A percentile compares a stretch with the other conserved stretches of the same genome.
phyloP scores from a whole-genome alignment of 352 stramenopile genomes.

The Pseudoperonospora humuli region DNA sequence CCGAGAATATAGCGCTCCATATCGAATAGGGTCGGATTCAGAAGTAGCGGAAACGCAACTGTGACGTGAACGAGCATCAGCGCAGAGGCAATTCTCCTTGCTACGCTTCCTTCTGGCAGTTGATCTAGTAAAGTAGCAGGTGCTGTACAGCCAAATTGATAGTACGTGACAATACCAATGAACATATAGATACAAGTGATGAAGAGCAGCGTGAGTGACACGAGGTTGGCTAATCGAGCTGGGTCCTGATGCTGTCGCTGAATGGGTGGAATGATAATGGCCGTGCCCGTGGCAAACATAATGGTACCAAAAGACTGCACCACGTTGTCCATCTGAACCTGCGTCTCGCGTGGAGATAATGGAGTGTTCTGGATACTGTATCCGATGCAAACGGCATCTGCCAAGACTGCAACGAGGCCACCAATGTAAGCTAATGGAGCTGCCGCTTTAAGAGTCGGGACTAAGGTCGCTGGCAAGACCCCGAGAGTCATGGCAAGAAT shows the following conservation, averaged over 20 bases:
- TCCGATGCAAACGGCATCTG: conserved; percentile 42
- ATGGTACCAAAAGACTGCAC: conserved; percentile 59
- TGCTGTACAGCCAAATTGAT: conserved; percentile 60
- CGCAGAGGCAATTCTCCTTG: conserved; percentile 24
- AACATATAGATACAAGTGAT: conserved; percentile 70
- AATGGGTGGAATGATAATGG: conserved; percentile 58
- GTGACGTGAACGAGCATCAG: conserved; percentile 58
- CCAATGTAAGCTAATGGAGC: conserved; percentile 42
- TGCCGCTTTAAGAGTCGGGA: conserved; percentile 28
- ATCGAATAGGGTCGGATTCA: conserved; percentile 59
- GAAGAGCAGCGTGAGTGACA: conserved; percentile 58
- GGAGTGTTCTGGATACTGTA: conserved; percentile 37
- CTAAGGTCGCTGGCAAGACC: conserved; percentile 52
- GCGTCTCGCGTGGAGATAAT: conserved; percentile 40
- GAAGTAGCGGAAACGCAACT: conserved; percentile 58
- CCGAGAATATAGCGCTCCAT: conserved; percentile 45
- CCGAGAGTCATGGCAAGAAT: conserved; percentile 47
- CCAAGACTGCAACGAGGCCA: conserved; percentile 36
- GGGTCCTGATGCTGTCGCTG: conserved; percentile 50
- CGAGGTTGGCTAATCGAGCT: conserved; percentile 31
- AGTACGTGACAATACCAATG: conserved; percentile 59
- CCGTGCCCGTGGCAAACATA: conserved; percentile 62
- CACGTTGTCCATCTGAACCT: conserved; percentile 30
- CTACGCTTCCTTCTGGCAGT: too few species aligned
- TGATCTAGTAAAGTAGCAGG: conserved; percentile 50